Conservation (phyloP, 2,329 filamentous ascomycete genomes). For the Penicillium sp. region DNA sequence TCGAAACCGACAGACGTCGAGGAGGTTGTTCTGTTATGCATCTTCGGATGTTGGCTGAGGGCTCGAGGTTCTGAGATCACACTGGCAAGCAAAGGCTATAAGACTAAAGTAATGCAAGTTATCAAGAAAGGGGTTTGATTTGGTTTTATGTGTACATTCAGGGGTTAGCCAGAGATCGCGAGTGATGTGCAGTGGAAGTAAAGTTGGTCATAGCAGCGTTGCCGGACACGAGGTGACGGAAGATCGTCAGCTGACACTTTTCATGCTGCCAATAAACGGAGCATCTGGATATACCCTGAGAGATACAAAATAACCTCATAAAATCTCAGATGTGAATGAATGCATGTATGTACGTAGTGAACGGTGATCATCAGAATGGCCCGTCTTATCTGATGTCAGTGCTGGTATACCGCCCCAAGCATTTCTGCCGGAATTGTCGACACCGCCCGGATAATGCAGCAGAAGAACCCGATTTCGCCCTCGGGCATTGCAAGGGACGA, state of each 20-base stretch:
- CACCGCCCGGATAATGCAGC: constrained; percentile 17
- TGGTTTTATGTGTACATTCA: neutral
- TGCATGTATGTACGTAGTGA: no score
- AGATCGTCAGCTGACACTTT: neutral
- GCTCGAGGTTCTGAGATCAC: neutral
- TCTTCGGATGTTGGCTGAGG: neutral
- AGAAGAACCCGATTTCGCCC: constrained; percentile 21
- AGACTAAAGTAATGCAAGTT: neutral
- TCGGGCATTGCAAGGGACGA: constrained; percentile 20
- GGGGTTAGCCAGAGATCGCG: neutral
- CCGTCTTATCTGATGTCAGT: no score
- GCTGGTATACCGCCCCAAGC: neutral
- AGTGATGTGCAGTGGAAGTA: neutral
- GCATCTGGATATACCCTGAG: neutral
- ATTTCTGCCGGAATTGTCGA: neutral
- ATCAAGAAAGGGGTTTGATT: neutral
- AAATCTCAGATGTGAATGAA: neutral
- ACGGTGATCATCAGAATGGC: no score
- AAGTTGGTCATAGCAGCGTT: constrained; percentile 1
- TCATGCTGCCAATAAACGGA: neutral
- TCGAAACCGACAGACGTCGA: neutral
- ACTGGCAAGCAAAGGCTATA: neutral
- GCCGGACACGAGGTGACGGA: constrained; percentile 6
- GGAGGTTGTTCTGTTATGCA: neutral
- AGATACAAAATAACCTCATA: neutral